Percentiles rank a stretch among this genome's conserved stretches.
phyloP scores from a whole-genome alignment of 2,329 filamentous ascomycete species.

The Drechslera avenae region DNA sequence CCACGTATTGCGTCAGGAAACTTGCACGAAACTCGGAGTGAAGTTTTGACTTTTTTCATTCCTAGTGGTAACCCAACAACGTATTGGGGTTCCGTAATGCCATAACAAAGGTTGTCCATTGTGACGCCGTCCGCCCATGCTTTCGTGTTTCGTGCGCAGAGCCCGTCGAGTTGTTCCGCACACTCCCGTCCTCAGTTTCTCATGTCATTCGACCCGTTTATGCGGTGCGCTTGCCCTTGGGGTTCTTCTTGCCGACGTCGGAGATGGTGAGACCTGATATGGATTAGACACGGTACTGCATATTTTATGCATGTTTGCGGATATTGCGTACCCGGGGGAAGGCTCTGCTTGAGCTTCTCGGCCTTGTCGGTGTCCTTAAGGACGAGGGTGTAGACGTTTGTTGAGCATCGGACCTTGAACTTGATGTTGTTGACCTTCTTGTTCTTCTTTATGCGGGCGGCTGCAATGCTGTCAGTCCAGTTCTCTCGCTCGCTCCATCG shows the following conservation, averaged over 20 bases:
- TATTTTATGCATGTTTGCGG: background rate
- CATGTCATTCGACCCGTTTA: slow-evolving; percentile 26
- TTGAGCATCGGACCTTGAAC: slow-evolving; percentile 99
- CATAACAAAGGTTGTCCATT: slow-evolving; percentile 42
- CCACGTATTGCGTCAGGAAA: slow-evolving; percentile 1
- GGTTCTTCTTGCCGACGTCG: slow-evolving; percentile 68
- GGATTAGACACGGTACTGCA: slow-evolving; percentile 12
- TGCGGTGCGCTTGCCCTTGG: slow-evolving; percentile 56
- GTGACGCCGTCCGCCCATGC: slow-evolving; percentile 39
- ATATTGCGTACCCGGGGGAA: slow-evolving; percentile 82
- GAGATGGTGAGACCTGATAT: slow-evolving; percentile 61
- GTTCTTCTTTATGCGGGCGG: slow-evolving; percentile 78
- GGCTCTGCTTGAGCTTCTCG: slow-evolving; percentile 99
- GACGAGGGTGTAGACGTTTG: slow-evolving; percentile 95
- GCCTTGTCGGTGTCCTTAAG: slow-evolving; percentile 99
- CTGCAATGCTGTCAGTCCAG: slow-evolving; percentile 34
- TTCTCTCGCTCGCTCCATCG: background rate
- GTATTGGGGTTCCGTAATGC: slow-evolving; percentile 34
- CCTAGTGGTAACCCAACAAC: slow-evolving; percentile 28
- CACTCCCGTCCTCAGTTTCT: slow-evolving; percentile 14
- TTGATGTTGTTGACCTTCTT: slow-evolving; percentile 90
- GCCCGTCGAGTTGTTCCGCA: slow-evolving; percentile 13
- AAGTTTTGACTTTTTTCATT: slow-evolving; percentile 43
- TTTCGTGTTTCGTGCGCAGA: slow-evolving; percentile 26
- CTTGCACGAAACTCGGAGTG: slow-evolving; percentile 17